These are phyloP conservation scores for Byssochlamys sp. DNA, from an alignment of 2,329 filamentous ascomycete genomes.

Conservation along the genomic window DNA sequence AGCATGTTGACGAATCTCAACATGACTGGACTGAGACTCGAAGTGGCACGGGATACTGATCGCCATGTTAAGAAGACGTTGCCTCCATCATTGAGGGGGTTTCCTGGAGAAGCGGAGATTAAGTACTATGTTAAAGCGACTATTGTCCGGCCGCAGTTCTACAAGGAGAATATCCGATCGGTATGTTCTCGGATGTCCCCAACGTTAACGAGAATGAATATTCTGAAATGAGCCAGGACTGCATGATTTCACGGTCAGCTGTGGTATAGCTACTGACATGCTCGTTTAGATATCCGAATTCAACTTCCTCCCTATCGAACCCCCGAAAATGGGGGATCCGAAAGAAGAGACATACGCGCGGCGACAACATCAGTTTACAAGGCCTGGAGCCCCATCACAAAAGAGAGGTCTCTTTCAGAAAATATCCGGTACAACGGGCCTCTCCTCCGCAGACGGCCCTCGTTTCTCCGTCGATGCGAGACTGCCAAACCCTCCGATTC, in stretches of 20 bases:
- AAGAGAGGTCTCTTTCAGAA: constrained; percentile 54
- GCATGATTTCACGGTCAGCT: background rate
- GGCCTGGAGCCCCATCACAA: constrained; percentile 30
- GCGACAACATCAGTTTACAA: constrained; percentile 54
- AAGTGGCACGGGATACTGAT: constrained; percentile 35
- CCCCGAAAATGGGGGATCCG: constrained; percentile 58
- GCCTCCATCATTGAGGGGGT: constrained; percentile 79
- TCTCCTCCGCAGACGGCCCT: constrained; percentile 28
- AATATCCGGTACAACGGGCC: constrained; percentile 17
- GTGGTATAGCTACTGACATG: constrained; percentile 9
- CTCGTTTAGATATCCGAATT: constrained; percentile 46
- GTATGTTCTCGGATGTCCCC: constrained; percentile 17
- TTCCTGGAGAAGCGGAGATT: constrained; percentile 79
- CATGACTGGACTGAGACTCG: constrained; percentile 36
- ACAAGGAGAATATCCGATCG: constrained; percentile 75
- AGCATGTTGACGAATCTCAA: constrained; percentile 39
- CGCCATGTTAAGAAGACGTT: constrained; percentile 75
- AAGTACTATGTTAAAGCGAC: constrained; percentile 95
- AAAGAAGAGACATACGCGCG: constrained; percentile 77
- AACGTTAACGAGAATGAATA: background rate
- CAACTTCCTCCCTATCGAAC: constrained; percentile 87
- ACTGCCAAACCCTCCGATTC: constrained; percentile 73
- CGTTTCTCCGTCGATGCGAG: constrained; percentile 71
- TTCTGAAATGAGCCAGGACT: background rate
- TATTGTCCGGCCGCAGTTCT: constrained; percentile 73